Conservation (phyloP, 192 early-diverging fungal species). For the Coemansia pectinata region DNA sequence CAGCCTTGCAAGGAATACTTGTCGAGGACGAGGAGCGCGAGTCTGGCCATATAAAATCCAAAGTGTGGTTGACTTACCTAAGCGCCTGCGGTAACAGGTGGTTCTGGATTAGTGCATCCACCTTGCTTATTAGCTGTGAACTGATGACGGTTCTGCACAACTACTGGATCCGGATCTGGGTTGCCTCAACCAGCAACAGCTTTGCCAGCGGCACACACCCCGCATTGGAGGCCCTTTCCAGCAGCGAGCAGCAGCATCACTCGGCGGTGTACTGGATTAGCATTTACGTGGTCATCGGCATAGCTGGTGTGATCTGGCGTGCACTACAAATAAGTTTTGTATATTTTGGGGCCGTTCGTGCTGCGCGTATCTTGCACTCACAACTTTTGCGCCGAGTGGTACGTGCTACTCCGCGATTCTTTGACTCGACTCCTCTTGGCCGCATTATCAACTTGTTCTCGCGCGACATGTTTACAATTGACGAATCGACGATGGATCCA, state of each 20-base stretch:
- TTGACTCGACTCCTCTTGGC: slow-evolving; percentile 89
- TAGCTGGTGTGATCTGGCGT: too few species aligned
- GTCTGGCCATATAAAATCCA: slow-evolving; percentile 65
- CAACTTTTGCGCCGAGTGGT: too few species aligned
- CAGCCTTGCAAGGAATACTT: slow-evolving; percentile 57
- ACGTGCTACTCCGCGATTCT: slow-evolving; percentile 78
- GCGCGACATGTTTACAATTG: slow-evolving; percentile 84
- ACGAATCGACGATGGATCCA: slow-evolving; percentile 57
- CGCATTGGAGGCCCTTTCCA: too few species aligned
- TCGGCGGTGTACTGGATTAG: too few species aligned
- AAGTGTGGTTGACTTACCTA: slow-evolving; percentile 78
- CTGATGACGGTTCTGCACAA: slow-evolving; percentile 48
- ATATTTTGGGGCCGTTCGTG: too few species aligned
- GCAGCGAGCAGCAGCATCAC: too few species aligned
- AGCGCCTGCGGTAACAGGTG: slow-evolving; percentile 20
- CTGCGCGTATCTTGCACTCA: too few species aligned
- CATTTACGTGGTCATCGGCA: too few species aligned
- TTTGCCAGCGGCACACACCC: too few species aligned
- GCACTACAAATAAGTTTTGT: too few species aligned
- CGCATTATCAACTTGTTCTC: slow-evolving; percentile 87
- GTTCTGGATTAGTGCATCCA: slow-evolving; percentile 59
- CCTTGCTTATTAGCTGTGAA: slow-evolving; percentile 37
- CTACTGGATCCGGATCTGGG: slow-evolving; percentile 57
- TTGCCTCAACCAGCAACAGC: not conserved
- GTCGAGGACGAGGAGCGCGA: slow-evolving; percentile 81